Conservation (phyloP, 495 filamentous ascomycete species). For the Tuber calosporum region DNA sequence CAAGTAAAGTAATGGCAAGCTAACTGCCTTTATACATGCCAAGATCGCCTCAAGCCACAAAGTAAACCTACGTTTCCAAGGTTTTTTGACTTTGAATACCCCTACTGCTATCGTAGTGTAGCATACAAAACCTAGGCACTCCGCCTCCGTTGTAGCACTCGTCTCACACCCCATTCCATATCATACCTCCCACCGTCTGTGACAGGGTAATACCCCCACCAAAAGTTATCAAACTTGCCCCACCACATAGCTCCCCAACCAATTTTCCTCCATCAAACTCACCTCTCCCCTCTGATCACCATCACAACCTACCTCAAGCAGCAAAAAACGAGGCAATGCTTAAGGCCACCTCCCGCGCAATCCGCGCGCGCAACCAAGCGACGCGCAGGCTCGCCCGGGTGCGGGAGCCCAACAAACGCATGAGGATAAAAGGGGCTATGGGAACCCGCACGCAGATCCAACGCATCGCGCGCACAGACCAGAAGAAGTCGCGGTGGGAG, state of each 20-base stretch:
- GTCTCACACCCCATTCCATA: not conserved
- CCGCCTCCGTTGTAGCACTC: too few species aligned
- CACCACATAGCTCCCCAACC: not conserved
- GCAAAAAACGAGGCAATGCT: constrained; percentile 14
- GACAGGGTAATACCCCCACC: constrained; percentile 22
- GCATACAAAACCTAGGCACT: too few species aligned
- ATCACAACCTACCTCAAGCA: not conserved
- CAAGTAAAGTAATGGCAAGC: too few species aligned
- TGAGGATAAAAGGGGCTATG: constrained; percentile 23
- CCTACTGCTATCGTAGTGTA: too few species aligned
- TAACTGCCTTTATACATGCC: too few species aligned
- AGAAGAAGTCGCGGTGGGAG: constrained; percentile 41
- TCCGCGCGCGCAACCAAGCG: constrained; percentile 32
- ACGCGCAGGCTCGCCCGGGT: constrained; percentile 19
- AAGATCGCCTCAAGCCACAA: too few species aligned
- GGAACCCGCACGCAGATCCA: constrained; percentile 29
- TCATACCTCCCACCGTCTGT: not conserved
- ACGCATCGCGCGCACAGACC: constrained; percentile 7
- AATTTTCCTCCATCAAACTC: not conserved
- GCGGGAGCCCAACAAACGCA: constrained; percentile 27
- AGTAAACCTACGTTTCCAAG: too few species aligned
- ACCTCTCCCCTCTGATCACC: constrained; percentile 9
- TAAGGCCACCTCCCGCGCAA: constrained; percentile 25
- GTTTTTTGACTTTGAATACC: too few species aligned
- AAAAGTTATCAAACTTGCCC: constrained; percentile 2